Base-by-base conservation (phyloP, 257 asterid genomes). In the Galeopsis tetrahit region DNA sequence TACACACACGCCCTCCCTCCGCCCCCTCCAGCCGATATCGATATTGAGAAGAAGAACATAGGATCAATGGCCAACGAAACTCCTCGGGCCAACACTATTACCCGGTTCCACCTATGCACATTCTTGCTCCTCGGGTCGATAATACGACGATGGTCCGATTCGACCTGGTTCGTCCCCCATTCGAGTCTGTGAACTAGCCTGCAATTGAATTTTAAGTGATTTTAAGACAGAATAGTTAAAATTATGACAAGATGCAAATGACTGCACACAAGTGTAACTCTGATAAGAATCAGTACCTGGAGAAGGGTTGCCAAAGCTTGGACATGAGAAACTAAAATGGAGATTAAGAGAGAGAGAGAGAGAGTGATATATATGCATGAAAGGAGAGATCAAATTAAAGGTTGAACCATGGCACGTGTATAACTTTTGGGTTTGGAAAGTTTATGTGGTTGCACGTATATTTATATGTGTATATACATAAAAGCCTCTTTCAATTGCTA, bases 11-110 rank as follows among this genome's bases (percentile, higher is more conserved):
- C 88, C 66, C 83, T 81, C 2, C 81, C 87, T 9, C 48, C 72
- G 0, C 63, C 51, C 10, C 87, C 82, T 0, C 28, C 28, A 1
- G 28, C 28, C 1, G 28, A 21, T 9, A 87, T 62, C 1, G 88
- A 85, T 36, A 87, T 40, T 3, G 85, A 85, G 44, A 85, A 87
- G 13, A 87, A 87, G 83, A 77, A 87, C 7, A 87, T 68, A 11
- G 93, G 93, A 74, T 87, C 93, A 36, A 83, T 66, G 39, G 90
- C 90, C 51, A 87, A 69, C 6, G 93, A 85, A 82, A 85, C 63
- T 62, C 90, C 90, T 15, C 93, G 87, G 35, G 87, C 90, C 75
- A 87, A 69, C 63, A 87, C 71, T 17, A 87, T 75, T n/a, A 74
- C 78, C 70, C 93, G 51, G 81, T 87, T 87, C 90, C 88, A 87